Percentiles rank a stretch among this genome's conserved stretches.
Conservation (phyloP, 441 rosid species). For the Francoa sonchifolia region DNA sequence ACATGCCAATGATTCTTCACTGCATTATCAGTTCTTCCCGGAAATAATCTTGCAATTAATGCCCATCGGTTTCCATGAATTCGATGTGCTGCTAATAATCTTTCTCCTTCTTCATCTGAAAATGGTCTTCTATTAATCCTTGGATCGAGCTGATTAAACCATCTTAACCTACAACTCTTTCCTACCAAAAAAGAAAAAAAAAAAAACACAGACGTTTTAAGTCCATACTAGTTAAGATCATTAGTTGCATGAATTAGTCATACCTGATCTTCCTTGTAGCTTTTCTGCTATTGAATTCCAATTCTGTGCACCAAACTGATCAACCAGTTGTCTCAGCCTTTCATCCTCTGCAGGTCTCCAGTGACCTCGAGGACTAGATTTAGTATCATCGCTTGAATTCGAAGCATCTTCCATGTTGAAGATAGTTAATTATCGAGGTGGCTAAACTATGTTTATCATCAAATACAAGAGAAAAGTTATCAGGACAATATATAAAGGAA, state of each 20-base stretch:
- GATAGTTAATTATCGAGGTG: too few species aligned
- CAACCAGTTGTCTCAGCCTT: conserved; percentile 32
- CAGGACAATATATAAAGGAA: conserved; percentile 27
- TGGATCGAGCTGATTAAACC: conserved; percentile 62
- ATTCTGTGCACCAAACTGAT: conserved; percentile 35
- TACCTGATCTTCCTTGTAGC: conserved; percentile 43
- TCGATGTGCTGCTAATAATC: conserved; percentile 43
- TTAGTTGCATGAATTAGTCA: not conserved
- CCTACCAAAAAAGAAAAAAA: conserved; percentile 19
- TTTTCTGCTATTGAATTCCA: conserved; percentile 41
- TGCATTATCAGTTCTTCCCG: conserved; percentile 53
- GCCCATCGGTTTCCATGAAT: conserved; percentile 63
- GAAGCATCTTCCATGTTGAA: conserved; percentile 39
- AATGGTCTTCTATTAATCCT: conserved; percentile 51
- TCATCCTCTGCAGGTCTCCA: conserved; percentile 38
- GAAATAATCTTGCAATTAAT: conserved; percentile 40
- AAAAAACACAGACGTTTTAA: conserved; percentile 1
- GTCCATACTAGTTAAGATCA: not conserved
- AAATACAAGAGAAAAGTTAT: conserved; percentile 20
- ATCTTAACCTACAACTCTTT: conserved; percentile 59
- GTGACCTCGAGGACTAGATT: conserved; percentile 28
- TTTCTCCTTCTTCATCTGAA: conserved; percentile 46
- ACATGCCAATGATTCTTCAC: conserved; percentile 65
- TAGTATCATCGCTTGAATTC: conserved; percentile 28
- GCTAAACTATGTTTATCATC: conserved; percentile 13